Evolutionary conservation across 192 early-diverging fungal genomes (phyloP), one percentile per base, ranked within the genome.

Genomic region (Gonapodya prolifera): DNA sequence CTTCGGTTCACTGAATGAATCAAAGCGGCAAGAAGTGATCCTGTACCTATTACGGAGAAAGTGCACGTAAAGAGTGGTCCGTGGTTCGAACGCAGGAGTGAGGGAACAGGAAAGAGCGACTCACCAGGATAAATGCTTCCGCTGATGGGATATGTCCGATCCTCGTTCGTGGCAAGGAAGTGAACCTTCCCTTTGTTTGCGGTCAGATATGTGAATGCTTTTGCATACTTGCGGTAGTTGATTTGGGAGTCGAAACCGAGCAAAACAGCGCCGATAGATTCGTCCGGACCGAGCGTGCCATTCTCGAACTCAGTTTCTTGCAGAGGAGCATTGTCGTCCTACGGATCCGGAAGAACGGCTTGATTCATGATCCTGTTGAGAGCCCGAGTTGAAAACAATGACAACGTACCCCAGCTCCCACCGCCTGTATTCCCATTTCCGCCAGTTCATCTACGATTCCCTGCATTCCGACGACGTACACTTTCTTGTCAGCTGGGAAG

Each of bases 91-190:
- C n/a, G n/a, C n/a, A n/a, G n/a, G n/a, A n/a, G n/a, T n/a, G n/a
- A n/a, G n/a, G n/a, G n/a, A n/a, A n/a, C n/a, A n/a, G n/a, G n/a
- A n/a, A n/a, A n/a, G n/a, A n/a, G n/a, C n/a, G 29, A 69, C 33
- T 71, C 78, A 84, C 92, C 92, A 2, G 96, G 95, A 75, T 88
- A 94, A 35, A 92, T 78, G 33, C 87, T 81, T 23, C 89, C 90
- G 70, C 87, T 91, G 30, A 91, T 86, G 17, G 97, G 97, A 81
- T 92, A 96, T 2, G 95, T 97, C 34, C 89, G 83, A 80, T 99
- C 97, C 78, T 87, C 91, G 79, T 99, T 99, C 71, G 97, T 99
- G 13, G 95, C 88, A 70, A 99, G 85, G 83, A 98, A 99, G 75
- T 92, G 84, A 70, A 89, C 89, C 2, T 89, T 85, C 16, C 85